These are phyloP conservation scores for Salix udensis DNA, from an alignment of 345 rosid genomes.

Conservation along the genomic window DNA sequence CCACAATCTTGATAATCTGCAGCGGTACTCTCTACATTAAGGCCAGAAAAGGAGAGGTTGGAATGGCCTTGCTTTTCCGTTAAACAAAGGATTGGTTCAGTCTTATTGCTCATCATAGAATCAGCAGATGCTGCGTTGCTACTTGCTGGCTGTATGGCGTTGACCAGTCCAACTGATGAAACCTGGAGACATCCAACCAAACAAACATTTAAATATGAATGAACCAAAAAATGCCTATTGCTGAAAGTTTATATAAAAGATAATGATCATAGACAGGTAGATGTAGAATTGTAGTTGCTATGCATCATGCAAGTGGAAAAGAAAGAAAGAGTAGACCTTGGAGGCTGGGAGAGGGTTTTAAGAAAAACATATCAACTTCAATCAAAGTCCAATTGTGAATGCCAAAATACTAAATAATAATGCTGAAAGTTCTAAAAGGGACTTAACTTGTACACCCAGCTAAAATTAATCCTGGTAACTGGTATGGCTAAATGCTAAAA, in stretches of 20 bases:
- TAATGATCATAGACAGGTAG: neutral
- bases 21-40: conserved; percentile 73
- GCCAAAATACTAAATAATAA: neutral
- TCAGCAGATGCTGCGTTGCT: conserved; percentile 81
- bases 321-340: neutral
- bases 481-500: too few species aligned
- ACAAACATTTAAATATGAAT: conserved; percentile 2
- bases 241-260: neutral
- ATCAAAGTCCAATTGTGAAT: neutral
- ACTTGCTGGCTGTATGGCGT: conserved; percentile 54
- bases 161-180: conserved; percentile 49
- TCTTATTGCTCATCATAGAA: conserved; percentile 81
- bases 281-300: neutral
- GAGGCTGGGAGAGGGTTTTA: neutral
- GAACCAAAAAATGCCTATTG: neutral
- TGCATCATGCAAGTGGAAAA: neutral
- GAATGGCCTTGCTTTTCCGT: conserved; percentile 52
- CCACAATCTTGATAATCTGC: conserved; percentile 94
- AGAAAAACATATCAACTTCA: neutral
- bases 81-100: conserved; percentile 73
- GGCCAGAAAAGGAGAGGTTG: conserved; percentile 81
- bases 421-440: neutral
- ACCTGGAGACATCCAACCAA: conserved; percentile 33
- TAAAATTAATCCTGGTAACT: too few species aligned
- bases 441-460: too few species aligned